Percentiles rank a stretch among this genome's conserved stretches.
These are phyloP conservation scores for Trichoderma simmonsii DNA, from an alignment of 2,329 filamentous ascomycete genomes.

Conservation along the genomic window DNA sequence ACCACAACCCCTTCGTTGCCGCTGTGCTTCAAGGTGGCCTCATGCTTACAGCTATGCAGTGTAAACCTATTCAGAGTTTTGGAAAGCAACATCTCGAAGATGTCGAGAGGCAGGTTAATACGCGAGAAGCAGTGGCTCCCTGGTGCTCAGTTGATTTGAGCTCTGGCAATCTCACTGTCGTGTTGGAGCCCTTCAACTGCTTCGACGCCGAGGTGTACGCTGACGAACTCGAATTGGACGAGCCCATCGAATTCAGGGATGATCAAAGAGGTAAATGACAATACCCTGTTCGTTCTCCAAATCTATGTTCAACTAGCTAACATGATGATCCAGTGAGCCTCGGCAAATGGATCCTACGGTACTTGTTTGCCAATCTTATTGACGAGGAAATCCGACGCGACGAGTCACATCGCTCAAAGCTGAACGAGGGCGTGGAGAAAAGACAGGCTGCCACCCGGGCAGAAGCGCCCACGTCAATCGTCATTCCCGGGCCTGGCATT, in stretches of 20 bases:
- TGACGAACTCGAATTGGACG: conserved; percentile 74
- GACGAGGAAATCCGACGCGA: conserved; percentile 88
- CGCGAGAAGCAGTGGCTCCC: conserved; percentile 81
- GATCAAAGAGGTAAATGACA: conserved; percentile 78
- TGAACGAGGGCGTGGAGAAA: conserved; percentile 63
- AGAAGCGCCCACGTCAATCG: conserved; percentile 60
- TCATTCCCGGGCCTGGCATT: conserved; percentile 38
- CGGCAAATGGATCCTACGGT: conserved; percentile 92
- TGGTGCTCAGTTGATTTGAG: conserved; percentile 96
- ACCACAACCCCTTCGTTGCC: not conserved
- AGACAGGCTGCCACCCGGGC: conserved; percentile 52
- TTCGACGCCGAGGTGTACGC: conserved; percentile 98
- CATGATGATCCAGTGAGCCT: conserved; percentile 68
- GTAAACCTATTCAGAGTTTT: conserved; percentile 83
- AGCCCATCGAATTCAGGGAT: conserved; percentile 78
- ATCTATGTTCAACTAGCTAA: conserved; percentile 24
- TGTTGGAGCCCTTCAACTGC: conserved; percentile 90
- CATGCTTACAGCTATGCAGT: conserved; percentile 49
- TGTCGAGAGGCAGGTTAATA: conserved; percentile 83
- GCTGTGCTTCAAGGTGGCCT: no score
- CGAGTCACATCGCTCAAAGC: conserved; percentile 63
- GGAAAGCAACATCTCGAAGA: conserved; percentile 93
- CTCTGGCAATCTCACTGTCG: conserved; percentile 85
- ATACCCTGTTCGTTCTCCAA: not conserved
- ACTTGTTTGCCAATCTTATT: conserved; percentile 84